Conservation (phyloP, 1,284 basidiomycete genomes). For the Megacollybia platyphylla region DNA sequence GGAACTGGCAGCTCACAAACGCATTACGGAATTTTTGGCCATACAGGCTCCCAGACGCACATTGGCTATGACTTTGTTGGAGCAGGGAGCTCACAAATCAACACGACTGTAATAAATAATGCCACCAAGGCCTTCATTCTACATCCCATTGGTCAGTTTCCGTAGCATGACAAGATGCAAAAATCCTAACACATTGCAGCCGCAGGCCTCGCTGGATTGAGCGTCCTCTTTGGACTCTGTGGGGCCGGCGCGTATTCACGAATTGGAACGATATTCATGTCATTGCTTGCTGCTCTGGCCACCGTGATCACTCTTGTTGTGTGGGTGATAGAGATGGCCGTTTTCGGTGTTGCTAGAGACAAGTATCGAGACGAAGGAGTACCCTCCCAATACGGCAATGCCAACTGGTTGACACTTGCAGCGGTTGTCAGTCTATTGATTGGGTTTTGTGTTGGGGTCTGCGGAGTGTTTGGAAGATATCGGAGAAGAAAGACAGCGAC, state of each 20-base stretch:
- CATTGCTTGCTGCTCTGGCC: slow-evolving; percentile 50
- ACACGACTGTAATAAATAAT: neutral
- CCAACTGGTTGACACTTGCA: slow-evolving; percentile 69
- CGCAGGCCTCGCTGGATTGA: slow-evolving; percentile 57
- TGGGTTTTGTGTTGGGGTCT: slow-evolving; percentile 51
- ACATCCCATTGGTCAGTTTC: slow-evolving; percentile 53
- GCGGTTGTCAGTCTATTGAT: slow-evolving; percentile 44
- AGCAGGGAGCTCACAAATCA: slow-evolving; percentile 6
- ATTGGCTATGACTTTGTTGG: slow-evolving; percentile 45
- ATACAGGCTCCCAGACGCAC: slow-evolving; percentile 39
- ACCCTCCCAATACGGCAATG: slow-evolving; percentile 54
- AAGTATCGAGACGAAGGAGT: slow-evolving; percentile 39
- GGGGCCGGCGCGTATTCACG: slow-evolving; percentile 46
- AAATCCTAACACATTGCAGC: slow-evolving; percentile 18
- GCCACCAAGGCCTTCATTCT: slow-evolving; percentile 59
- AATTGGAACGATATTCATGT: slow-evolving; percentile 64
- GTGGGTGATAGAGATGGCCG: slow-evolving; percentile 68
- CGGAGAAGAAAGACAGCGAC: slow-evolving; percentile 13
- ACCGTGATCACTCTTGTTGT: slow-evolving; percentile 51
- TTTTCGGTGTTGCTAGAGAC: slow-evolving; percentile 61
- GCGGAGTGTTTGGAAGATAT: slow-evolving; percentile 61
- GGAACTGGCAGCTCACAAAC: slow-evolving; percentile 19
- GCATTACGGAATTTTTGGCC: slow-evolving; percentile 69
- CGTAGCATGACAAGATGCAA: neutral
- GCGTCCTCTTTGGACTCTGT: slow-evolving; percentile 63